Percentiles rank a stretch among this genome's conserved stretches.
Evolutionary conservation across 805 yeast genomes (phyloP).

Genomic region (Debaryomyces castellii): DNA sequence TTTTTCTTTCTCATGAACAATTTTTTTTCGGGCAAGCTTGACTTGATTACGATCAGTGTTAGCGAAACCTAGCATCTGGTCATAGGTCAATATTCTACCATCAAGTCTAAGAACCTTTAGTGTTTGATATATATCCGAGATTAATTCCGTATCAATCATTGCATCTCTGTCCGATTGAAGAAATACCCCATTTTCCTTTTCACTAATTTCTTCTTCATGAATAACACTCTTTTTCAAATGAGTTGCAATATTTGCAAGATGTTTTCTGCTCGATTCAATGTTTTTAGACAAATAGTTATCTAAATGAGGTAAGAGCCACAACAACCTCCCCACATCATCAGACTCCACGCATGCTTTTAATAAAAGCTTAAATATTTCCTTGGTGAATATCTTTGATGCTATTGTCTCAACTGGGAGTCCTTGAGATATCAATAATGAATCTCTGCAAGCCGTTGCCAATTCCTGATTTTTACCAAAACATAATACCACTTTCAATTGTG

Average conservation of each 20-base stretch:
- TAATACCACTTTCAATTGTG: conserved; percentile 5
- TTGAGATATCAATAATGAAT: conserved; percentile 12
- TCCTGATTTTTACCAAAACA: conserved; percentile 8
- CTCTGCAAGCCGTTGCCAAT: background rate
- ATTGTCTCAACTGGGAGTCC: conserved; percentile 11
- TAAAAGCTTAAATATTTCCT: conserved; percentile 19
- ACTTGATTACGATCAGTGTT: conserved; percentile 4
- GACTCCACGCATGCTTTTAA: conserved; percentile 22
- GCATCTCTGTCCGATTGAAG: conserved; percentile 2
- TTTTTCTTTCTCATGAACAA: background rate
- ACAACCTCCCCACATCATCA: conserved; percentile 30
- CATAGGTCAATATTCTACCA: conserved; percentile 25
- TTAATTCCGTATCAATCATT: conserved; percentile 16
- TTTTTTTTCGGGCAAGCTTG: conserved; percentile 1
- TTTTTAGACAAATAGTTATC: conserved; percentile 18
- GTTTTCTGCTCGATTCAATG: conserved; percentile 4
- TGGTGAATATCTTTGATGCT: conserved; percentile 17
- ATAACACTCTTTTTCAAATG: background rate
- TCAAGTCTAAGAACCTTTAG: conserved; percentile 24
- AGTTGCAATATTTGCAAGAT: conserved; percentile 1
- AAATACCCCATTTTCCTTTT: background rate
- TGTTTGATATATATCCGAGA: conserved; percentile 16
- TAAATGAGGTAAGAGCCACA: conserved; percentile 37
- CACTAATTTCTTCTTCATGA: background rate
- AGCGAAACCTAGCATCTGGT: conserved; percentile 15